phyloP scores from a whole-genome alignment of 148 eudicot genomes.

The Rhododendron molle region DNA sequence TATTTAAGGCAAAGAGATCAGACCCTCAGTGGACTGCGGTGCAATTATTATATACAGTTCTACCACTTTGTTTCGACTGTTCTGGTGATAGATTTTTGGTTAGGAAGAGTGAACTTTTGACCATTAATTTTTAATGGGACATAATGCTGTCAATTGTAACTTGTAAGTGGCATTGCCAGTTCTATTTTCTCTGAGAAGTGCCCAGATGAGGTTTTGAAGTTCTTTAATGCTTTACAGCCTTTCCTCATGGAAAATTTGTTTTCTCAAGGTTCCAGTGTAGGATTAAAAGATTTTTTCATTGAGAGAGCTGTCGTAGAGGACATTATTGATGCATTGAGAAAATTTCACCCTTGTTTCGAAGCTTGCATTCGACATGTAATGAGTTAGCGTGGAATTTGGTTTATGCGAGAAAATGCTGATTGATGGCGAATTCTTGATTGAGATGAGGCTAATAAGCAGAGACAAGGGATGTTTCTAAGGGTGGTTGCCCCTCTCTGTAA shows the following conservation, averaged over 20 bases:
- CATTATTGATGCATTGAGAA: slow-evolving; percentile 43
- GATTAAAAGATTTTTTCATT: slow-evolving; percentile 56
- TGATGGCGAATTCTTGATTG: background rate
- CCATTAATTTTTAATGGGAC: slow-evolving; percentile 56
- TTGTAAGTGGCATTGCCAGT: slow-evolving; percentile 59
- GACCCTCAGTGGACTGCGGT: slow-evolving; percentile 71
- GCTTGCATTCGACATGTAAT: slow-evolving; percentile 47
- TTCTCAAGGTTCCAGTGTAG: slow-evolving; percentile 73
- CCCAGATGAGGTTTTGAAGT: slow-evolving; percentile 58
- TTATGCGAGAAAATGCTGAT: too few relatives aligned
- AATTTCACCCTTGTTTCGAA: slow-evolving; percentile 41
- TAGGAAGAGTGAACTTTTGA: slow-evolving; percentile 44
- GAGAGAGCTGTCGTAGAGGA: slow-evolving; percentile 29
- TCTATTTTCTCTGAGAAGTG: slow-evolving; percentile 68
- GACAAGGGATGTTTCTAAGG: background rate
- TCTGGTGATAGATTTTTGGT: slow-evolving; percentile 52
- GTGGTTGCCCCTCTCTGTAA: background rate
- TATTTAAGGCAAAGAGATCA: slow-evolving; percentile 31
- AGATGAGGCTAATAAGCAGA: background rate
- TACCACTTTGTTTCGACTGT: slow-evolving; percentile 60
- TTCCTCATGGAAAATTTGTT: slow-evolving; percentile 73
- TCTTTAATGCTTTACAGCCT: slow-evolving; percentile 72
- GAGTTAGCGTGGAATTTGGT: slow-evolving; percentile 22
- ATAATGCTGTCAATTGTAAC: slow-evolving; percentile 38
- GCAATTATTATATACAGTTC: slow-evolving; percentile 58